These are phyloP conservation scores for Neurospora tetrasperma DNA, from an alignment of 495 filamentous ascomycete genomes.

Conservation along the genomic window DNA sequence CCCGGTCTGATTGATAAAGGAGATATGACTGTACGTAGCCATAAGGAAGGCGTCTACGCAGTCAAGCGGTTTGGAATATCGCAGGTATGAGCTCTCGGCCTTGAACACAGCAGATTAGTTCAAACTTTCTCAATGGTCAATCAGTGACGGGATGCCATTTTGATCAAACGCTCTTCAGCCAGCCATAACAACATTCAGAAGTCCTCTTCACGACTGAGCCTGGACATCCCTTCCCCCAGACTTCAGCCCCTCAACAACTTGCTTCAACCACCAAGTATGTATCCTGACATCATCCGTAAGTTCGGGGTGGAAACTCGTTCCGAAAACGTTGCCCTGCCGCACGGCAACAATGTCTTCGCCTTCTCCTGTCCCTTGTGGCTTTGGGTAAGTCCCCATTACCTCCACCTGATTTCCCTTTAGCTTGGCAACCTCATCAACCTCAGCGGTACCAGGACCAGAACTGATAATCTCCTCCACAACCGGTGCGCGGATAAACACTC, in stretches of 20 bases:
- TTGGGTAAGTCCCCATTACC: slow-evolving; percentile 45
- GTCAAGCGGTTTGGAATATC: too few relatives aligned
- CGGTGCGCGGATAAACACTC: slow-evolving; percentile 89
- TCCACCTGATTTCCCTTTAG: slow-evolving; percentile 32
- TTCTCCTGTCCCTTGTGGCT: slow-evolving; percentile 5
- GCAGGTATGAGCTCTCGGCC: too few relatives aligned
- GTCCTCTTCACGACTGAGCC: too few relatives aligned
- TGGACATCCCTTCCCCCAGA: background rate
- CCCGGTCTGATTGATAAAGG: too few relatives aligned
- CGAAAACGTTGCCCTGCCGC: slow-evolving; percentile 86
- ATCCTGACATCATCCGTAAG: slow-evolving; percentile 82
- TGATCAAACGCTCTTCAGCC: too few relatives aligned
- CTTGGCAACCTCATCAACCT: slow-evolving; percentile 21
- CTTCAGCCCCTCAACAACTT: slow-evolving; percentile 41
- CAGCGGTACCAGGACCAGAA: too few relatives aligned
- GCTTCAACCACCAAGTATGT: slow-evolving; percentile 84
- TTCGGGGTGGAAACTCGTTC: slow-evolving; percentile 95
- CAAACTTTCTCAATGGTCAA: too few relatives aligned
- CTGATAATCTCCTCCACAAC: slow-evolving; percentile 77
- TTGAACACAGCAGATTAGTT: too few relatives aligned
- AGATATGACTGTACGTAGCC: too few relatives aligned
- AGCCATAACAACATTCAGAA: too few relatives aligned
- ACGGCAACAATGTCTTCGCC: slow-evolving; percentile 79
- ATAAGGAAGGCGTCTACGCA: too few relatives aligned
- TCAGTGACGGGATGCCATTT: too few relatives aligned